These are phyloP conservation scores for Russula vinacea DNA, from an alignment of 768 basidiomycete genomes.

Conservation along the genomic window DNA sequence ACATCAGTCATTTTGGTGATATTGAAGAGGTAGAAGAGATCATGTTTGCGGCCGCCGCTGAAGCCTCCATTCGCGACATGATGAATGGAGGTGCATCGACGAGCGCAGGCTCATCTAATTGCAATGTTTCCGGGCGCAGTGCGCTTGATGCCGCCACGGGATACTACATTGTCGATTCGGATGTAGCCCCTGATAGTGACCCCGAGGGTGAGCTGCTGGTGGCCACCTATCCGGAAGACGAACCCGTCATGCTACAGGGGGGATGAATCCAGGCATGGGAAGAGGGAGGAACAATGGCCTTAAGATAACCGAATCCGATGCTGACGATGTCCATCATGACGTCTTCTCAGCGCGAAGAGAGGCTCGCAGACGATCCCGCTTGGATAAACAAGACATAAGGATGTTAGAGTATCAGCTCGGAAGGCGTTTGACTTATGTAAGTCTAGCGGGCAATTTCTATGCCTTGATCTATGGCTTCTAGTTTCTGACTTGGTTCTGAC, in stretches of 20 bases:
- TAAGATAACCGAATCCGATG: slow-evolving; percentile 19
- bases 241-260: slow-evolving; percentile 24
- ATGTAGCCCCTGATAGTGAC: slow-evolving; percentile 25
- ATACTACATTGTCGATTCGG: slow-evolving; percentile 43
- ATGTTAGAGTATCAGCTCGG: slow-evolving; percentile 56
- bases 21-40: slow-evolving; percentile 35
- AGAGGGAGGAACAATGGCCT: slow-evolving; percentile 35
- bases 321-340: slow-evolving; percentile 24
- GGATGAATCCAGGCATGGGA: slow-evolving; percentile 40
- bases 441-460: slow-evolving; percentile 30
- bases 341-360: slow-evolving; percentile 10
- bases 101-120: slow-evolving; percentile 35
- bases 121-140: slow-evolving; percentile 42
- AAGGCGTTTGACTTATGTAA: slow-evolving; percentile 68
- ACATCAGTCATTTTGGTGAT: slow-evolving; percentile 15
- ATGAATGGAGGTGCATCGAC: slow-evolving; percentile 34
- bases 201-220: slow-evolving; percentile 1
- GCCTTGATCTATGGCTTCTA: neutral
- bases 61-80: slow-evolving; percentile 44
- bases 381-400: slow-evolving; percentile 31
- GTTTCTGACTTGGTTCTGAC: slow-evolving; percentile 23
- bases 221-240: slow-evolving; percentile 5
- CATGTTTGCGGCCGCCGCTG: slow-evolving; percentile 57
- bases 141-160: slow-evolving; percentile 51
- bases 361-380: slow-evolving; percentile 14